Percentiles rank a stretch among this genome's conserved stretches.
Evolutionary conservation across 441 rosid species (phyloP).

Genomic region (Dalechampia spathulata): DNA sequence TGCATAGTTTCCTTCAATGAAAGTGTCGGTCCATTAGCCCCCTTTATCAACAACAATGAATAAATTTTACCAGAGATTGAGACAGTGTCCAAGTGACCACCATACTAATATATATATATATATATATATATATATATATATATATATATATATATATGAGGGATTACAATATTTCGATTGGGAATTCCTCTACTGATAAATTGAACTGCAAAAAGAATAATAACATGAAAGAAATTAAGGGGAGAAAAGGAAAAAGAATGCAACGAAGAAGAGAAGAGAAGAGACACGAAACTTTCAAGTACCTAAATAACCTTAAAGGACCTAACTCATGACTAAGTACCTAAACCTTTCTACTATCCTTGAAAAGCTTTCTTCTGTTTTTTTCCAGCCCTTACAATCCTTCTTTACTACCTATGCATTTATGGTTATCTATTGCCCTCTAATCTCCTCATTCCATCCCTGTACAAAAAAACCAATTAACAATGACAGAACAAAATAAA

Average conservation of each 20-base stretch:
- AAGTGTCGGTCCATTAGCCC: no score
- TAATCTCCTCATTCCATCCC: conserved; percentile 31
- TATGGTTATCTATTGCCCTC: conserved; percentile 30
- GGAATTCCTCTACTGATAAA: conserved; percentile 32
- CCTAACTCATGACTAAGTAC: conserved; percentile 19
- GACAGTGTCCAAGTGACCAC: no score
- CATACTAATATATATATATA: no score
- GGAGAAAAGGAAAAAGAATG: conserved; percentile 19
- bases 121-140: no score
- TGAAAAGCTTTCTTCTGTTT: neutral
- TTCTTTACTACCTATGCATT: conserved; percentile 27
- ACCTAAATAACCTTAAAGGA: conserved; percentile 21
- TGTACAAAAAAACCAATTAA: conserved; percentile 41
- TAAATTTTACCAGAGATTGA: no score
- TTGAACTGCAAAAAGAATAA: conserved; percentile 53
- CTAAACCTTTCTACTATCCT: conserved; percentile 24
- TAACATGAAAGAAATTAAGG: conserved; percentile 1
- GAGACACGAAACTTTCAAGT: conserved; percentile 19
- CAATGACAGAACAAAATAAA: conserved; percentile 34
- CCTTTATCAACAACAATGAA: no score
- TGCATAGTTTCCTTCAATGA: no score
- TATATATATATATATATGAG: no score
- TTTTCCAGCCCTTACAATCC: conserved; percentile 21
- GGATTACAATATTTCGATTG: conserved; percentile 22
- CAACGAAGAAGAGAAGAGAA: conserved; percentile 14